Conservation (phyloP, 1,284 basidiomycete species). For the Tilletia walkeri region DNA sequence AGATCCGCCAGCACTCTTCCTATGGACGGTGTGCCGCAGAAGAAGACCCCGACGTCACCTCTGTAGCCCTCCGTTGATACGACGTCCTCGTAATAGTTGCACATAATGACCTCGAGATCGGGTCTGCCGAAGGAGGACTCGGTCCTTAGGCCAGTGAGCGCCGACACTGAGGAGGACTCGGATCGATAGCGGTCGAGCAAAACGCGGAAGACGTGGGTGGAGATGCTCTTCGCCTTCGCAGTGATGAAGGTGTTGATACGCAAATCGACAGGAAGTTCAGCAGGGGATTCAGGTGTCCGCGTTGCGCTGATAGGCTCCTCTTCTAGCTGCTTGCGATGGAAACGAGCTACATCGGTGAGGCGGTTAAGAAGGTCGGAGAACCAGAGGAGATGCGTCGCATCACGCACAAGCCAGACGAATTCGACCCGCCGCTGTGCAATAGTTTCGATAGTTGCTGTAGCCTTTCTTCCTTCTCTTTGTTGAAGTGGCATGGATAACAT, state of each 20-base stretch:
- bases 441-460: not conserved
- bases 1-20: slow-evolving; percentile 17
- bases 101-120: slow-evolving; percentile 13
- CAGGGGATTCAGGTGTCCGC: not conserved
- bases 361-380: slow-evolving; percentile 23
- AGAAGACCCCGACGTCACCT: slow-evolving; percentile 21
- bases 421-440: slow-evolving; percentile 17
- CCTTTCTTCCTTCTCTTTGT: not conserved
- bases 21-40: slow-evolving; percentile 19
- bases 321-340: not conserved
- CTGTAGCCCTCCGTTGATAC: not conserved
- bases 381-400: slow-evolving; percentile 21
- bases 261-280: slow-evolving; percentile 4
- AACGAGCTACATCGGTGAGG: not conserved
- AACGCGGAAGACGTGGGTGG: slow-evolving; percentile 20
- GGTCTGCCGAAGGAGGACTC: slow-evolving; percentile 20
- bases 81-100: slow-evolving; percentile 16
- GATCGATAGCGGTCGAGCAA: slow-evolving; percentile 20
- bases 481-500: not conserved
- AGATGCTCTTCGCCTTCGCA: slow-evolving; percentile 18
- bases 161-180: slow-evolving; percentile 6
- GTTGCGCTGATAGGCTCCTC: not conserved
- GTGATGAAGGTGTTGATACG: slow-evolving; percentile 20
- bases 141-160: slow-evolving; percentile 19
- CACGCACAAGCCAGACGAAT: slow-evolving; percentile 24